Conservation (phyloP, 2,329 filamentous ascomycete genomes). For the Chrysosporium keratinophilum region DNA sequence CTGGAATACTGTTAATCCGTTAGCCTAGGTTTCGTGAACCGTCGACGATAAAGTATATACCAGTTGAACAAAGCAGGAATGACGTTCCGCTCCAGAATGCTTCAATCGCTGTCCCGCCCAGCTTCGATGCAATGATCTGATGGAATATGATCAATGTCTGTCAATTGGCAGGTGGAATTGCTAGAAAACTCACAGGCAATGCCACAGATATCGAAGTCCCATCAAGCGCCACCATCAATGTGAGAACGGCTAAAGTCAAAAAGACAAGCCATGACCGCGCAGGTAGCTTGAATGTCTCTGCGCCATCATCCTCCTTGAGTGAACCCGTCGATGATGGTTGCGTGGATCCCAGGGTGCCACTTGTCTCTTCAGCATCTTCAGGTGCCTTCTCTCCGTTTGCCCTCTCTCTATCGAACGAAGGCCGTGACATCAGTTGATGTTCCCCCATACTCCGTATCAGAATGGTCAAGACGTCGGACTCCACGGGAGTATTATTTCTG, state of each 20-base stretch:
- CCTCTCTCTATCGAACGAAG: not conserved
- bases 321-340: not conserved
- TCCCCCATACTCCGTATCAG: not conserved
- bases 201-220: conserved; percentile 56
- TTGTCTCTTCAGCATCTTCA: not conserved
- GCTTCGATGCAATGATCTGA: conserved; percentile 41
- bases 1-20: conserved; percentile 35
- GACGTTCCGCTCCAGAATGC: conserved; percentile 63
- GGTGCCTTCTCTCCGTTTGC: not conserved
- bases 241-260: conserved; percentile 44
- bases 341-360: not conserved
- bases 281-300: conserved; percentile 17
- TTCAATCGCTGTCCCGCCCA: conserved; percentile 47
- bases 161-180: not conserved
- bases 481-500: too few species aligned
- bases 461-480: too few species aligned
- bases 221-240: conserved; percentile 54
- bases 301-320: conserved; percentile 4
- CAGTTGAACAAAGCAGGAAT: conserved; percentile 55
- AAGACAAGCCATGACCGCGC: conserved; percentile 40
- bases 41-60: conserved; percentile 9
- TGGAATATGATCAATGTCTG: not conserved
- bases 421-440: not conserved
- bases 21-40: not conserved
- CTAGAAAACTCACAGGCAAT: conserved; percentile 32